Base-by-base conservation (phyloP, 257 asterid species). In the Capsicum baccatum region DNA sequence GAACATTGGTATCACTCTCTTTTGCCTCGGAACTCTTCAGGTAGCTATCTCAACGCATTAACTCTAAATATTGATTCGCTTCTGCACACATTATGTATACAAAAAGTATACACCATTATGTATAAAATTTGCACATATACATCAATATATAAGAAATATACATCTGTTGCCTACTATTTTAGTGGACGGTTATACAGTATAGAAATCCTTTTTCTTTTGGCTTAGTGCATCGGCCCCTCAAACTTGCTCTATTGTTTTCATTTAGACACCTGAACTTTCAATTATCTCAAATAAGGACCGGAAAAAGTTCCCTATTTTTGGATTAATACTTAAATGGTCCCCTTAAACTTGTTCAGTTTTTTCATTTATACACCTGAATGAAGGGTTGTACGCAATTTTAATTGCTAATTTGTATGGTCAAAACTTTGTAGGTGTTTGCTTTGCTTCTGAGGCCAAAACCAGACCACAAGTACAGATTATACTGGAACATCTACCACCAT, bases 401-500 rank as follows among this genome's bases (percentile, higher is more conserved):
- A 8, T 16, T 74, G 17, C 44, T 74, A 74, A 50, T 50, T 50
- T 74, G 19, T 50, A 50, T 21, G 19, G 6, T 74, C 10, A 8
- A 74, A 48, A 48, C 62, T 19, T 5, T 74, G 17, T 58, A 92
- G 95, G 86, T 88, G 1, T 92, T 93, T 50, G 98, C 99, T 13
- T 79, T 95, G 86, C 90, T 93, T 0, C 60, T 95, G 82, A 85
- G 99, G 90, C 99, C 98, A 10, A 94, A 92, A 92, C 94, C 95
- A 4, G 97, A 95, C 35, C 97, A 94, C 86, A 95, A 95, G 55
- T 92, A 58, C 86, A 92, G 98, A 88, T 7, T 89, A 0, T 88
- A 91, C 87, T 95, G 99, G 98, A 95, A 95, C 92, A 79, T 95
- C 11, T 95, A 95, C 91, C 99, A 95, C 58, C 89, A 88, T 56